phyloP scores from a whole-genome alignment of 805 yeast genomes.

The Wickerhamiella spandovensis region DNA sequence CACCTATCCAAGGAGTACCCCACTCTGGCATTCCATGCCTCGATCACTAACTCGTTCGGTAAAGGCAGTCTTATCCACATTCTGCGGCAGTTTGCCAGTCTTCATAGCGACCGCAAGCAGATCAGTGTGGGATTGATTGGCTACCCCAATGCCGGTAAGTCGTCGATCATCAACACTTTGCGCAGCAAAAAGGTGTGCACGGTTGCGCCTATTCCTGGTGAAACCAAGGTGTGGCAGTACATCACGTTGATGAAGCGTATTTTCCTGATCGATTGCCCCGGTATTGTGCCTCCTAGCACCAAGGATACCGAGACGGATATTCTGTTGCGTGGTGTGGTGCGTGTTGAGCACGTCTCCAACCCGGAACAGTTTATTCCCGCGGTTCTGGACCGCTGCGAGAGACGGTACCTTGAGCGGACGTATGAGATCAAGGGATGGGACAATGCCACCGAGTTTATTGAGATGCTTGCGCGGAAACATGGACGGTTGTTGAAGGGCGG shows the following conservation, averaged over 20 bases:
- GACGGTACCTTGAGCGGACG: conserved; percentile 85
- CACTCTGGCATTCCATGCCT: conserved; percentile 94
- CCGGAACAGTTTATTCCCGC: conserved; percentile 95
- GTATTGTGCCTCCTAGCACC: conserved; percentile 91
- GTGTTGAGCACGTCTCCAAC: conserved; percentile 92
- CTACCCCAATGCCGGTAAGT: conserved; percentile 96
- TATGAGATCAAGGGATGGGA: conserved; percentile 89
- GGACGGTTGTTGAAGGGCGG: conserved; percentile 94
- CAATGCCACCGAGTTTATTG: conserved; percentile 64
- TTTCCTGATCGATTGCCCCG: conserved; percentile 94
- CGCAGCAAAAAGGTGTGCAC: conserved; percentile 91
- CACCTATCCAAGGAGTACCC: conserved; percentile 84
- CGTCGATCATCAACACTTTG: conserved; percentile 86
- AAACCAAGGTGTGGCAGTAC: conserved; percentile 98
- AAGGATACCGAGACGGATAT: conserved; percentile 88
- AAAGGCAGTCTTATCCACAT: conserved; percentile 91
- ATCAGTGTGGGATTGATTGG: conserved; percentile 96
- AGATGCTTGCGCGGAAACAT: conserved; percentile 78
- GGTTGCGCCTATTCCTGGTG: conserved; percentile 98
- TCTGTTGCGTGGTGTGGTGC: conserved; percentile 89
- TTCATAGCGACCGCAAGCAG: conserved; percentile 88
- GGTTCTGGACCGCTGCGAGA: conserved; percentile 69
- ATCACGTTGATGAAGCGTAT: conserved; percentile 93
- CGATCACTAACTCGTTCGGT: conserved; percentile 94
- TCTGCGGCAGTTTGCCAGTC: conserved; percentile 78